Percentiles rank a stretch among this genome's conserved stretches.
Conservation (phyloP, 176 grass and related monocot species). For the Musa schizocarpa region DNA sequence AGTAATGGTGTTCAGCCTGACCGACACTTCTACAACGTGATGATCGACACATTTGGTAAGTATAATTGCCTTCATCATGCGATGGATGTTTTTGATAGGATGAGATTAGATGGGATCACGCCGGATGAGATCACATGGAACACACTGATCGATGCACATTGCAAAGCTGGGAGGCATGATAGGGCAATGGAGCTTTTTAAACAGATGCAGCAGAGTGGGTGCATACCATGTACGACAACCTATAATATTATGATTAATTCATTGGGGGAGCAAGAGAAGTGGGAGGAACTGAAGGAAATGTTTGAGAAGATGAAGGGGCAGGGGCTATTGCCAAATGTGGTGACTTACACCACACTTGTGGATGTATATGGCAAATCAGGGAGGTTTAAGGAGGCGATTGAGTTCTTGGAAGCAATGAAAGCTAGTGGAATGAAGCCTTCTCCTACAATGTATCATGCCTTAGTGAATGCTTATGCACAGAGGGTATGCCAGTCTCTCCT, state of each 20-base stretch:
- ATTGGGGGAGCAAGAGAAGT: slow-evolving; percentile 52
- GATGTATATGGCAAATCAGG: slow-evolving; percentile 94
- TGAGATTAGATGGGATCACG: slow-evolving; percentile 66
- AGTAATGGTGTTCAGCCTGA: slow-evolving; percentile 67
- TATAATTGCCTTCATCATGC: slow-evolving; percentile 83
- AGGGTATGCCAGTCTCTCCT: slow-evolving; percentile 35
- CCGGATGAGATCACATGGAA: slow-evolving; percentile 87
- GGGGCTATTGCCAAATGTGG: slow-evolving; percentile 64
- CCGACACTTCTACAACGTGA: slow-evolving; percentile 92
- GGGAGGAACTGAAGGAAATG: slow-evolving; percentile 61
- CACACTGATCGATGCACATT: slow-evolving; percentile 68
- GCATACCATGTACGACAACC: slow-evolving; percentile 54
- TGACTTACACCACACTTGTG: slow-evolving; percentile 90
- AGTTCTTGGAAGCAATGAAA: slow-evolving; percentile 86
- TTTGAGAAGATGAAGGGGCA: slow-evolving; percentile 60
- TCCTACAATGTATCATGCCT: slow-evolving; percentile 81
- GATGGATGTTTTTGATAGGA: slow-evolving; percentile 75
- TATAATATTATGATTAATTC: slow-evolving; percentile 94
- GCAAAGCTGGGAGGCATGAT: slow-evolving; percentile 68
- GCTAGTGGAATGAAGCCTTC: slow-evolving; percentile 60
- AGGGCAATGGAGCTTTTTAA: slow-evolving; percentile 70
- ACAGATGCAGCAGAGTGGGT: slow-evolving; percentile 64
- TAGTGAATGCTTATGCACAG: slow-evolving; percentile 92
- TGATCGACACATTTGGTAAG: slow-evolving; percentile 94
- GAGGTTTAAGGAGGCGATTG: slow-evolving; percentile 72